Base-by-base conservation (phyloP, 1,284 basidiomycete species). In the Somion occarium region DNA sequence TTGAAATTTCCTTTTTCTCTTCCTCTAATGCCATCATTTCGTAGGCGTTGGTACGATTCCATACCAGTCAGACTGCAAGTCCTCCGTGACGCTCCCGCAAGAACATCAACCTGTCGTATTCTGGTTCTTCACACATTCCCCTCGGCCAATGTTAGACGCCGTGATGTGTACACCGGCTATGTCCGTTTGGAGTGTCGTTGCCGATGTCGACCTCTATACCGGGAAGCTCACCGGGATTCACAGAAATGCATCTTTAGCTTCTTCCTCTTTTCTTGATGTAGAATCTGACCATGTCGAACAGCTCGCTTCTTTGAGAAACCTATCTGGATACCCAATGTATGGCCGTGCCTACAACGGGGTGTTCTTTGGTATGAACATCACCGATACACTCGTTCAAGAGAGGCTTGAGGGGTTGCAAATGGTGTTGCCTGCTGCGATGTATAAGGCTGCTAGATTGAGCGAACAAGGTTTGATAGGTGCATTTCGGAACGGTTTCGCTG, bases 121-220 rank as follows among this genome's bases (percentile, higher is more conserved):
- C 61, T 81, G 79, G 79, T 78, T 78, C 59, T 79, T 80, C 63
- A 71, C 72, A 56, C 75, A 60, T 52, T 48, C 63, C 19, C 69
- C 74, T 11, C 46, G 54, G 18, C 56, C 71, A 0, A 56, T 54
- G 44, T 66, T 73, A 5, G 73, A 75, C 11, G 72, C 73, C 11
- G 73, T 75, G 1, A 66, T 76, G 41, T 81, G 79, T 61, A 67
- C 53, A 22, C 77, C 78, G 1, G 53, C 57, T 1, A 66, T 79
- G 37, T 57, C 69, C 1, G 60, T 77, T 4, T 69, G 64, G 61
- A 70, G 76, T 46, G 74, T 74, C 18, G 48, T 46, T 3, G 64
- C 56, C 23, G 52, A 55, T 3, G 47, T 66, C 43, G 60, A 64
- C 50, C 49, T 64, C 26, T 51, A 53, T 13, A 58, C 61, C 11